Conservation (phyloP, 306 rosid species). For the Corylus heterophylla region DNA sequence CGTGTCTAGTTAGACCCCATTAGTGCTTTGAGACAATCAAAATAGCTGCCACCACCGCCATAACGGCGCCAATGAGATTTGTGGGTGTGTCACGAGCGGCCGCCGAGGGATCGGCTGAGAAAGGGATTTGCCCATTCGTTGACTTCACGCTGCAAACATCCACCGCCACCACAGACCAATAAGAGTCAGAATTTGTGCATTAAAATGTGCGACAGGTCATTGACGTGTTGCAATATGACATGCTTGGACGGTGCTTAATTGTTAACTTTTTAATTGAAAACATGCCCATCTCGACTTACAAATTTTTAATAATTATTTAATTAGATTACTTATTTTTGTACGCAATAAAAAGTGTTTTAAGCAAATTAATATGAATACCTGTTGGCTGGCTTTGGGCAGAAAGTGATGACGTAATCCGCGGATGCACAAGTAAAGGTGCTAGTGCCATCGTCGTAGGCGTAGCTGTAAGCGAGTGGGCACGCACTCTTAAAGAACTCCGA, state of each 20-base stretch:
- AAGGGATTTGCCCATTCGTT: slow-evolving; percentile 49
- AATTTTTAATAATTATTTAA: too few species aligned
- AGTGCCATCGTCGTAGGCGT: slow-evolving; percentile 81
- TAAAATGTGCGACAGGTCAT: background rate
- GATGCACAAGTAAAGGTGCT: slow-evolving; percentile 90
- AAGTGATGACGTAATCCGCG: slow-evolving; percentile 66
- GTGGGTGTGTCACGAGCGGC: slow-evolving; percentile 11
- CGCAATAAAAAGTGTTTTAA: too few species aligned
- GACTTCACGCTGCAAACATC: slow-evolving; percentile 64
- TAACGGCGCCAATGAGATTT: slow-evolving; percentile 11
- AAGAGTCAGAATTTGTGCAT: background rate
- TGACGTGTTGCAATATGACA: background rate
- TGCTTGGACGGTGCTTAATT: background rate
- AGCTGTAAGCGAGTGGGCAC: slow-evolving; percentile 86
- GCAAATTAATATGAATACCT: slow-evolving; percentile 34
- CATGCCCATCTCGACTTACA: background rate
- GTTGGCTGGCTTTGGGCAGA: slow-evolving; percentile 53
- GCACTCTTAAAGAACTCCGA: slow-evolving; percentile 69
- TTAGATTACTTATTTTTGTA: background rate
- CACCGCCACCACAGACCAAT: background rate
- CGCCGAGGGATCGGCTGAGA: slow-evolving; percentile 25
- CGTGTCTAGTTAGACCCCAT: background rate
- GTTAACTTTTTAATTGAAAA: background rate
- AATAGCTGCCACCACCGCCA: slow-evolving; percentile 28
- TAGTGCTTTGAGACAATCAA: background rate